These are phyloP conservation scores for Taiozyma sp. DNA, from an alignment of 1,139 yeast species.

Conservation along the genomic window DNA sequence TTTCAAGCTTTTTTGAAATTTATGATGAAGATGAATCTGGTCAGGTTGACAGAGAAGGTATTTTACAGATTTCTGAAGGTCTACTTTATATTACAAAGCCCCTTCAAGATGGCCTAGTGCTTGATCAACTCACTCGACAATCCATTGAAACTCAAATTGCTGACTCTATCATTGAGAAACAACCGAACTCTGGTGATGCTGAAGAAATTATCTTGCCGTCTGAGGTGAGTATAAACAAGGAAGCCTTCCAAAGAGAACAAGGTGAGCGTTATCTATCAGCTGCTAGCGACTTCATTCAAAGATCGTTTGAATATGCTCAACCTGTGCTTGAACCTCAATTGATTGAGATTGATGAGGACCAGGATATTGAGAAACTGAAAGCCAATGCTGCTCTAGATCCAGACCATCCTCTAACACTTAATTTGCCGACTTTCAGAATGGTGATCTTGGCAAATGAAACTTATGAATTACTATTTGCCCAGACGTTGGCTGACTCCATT, in stretches of 20 bases:
- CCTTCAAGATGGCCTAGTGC: constrained; percentile 63
- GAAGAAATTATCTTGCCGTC: constrained; percentile 49
- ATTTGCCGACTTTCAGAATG: constrained; percentile 91
- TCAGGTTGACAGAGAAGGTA: constrained; percentile 70
- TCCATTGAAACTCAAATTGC: constrained; percentile 65
- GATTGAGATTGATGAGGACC: constrained; percentile 30
- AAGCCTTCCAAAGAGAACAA: constrained; percentile 64
- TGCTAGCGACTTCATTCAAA: constrained; percentile 79
- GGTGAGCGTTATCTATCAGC: constrained; percentile 80
- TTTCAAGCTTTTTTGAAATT: constrained; percentile 74
- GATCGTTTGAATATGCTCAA: constrained; percentile 89
- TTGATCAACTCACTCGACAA: constrained; percentile 56
- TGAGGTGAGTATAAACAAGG: constrained; percentile 57
- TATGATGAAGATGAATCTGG: constrained; percentile 64
- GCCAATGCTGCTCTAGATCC: constrained; percentile 85
- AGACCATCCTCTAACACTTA: constrained; percentile 65
- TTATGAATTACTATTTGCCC: constrained; percentile 75
- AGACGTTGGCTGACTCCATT: constrained; percentile 60
- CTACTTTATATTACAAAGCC: constrained; percentile 77
- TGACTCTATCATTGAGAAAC: constrained; percentile 42
- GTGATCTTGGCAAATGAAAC: constrained; percentile 92
- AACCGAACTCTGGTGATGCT: constrained; percentile 22
- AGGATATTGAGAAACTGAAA: constrained; percentile 30
- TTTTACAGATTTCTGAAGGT: constrained; percentile 83
- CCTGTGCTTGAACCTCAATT: constrained; percentile 50